These are phyloP conservation scores for Pseudogymnoascus sp. DNA, from an alignment of 2,329 filamentous ascomycete species.

Conservation along the genomic window DNA sequence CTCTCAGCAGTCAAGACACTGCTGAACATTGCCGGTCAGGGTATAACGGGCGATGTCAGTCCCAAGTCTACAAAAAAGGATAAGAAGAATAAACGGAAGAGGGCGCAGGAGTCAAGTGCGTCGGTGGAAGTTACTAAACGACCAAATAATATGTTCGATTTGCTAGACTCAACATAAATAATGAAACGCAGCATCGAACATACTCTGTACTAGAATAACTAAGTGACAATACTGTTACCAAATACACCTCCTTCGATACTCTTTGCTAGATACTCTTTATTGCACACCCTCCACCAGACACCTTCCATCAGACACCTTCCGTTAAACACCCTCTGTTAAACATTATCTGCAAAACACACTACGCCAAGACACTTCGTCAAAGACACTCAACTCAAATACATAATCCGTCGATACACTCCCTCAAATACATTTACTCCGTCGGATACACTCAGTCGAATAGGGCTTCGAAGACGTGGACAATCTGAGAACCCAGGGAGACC, in stretches of 20 bases:
- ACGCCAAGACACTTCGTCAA: no score
- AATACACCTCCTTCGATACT: not conserved
- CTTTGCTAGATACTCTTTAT: not conserved
- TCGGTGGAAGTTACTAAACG: not conserved
- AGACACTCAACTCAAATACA: no score
- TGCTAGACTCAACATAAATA: not conserved
- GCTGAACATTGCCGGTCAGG: not conserved
- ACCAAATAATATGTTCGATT: conserved; percentile 6
- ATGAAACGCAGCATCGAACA: not conserved
- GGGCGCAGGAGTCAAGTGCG: not conserved
- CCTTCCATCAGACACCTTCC: not conserved
- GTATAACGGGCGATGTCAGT: not conserved
- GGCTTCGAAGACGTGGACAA: no score
- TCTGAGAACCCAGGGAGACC: no score
- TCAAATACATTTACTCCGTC: no score
- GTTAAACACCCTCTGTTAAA: not conserved
- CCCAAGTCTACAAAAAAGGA: not conserved
- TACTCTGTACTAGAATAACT: not conserved
- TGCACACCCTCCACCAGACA: not conserved
- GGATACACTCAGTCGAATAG: no score
- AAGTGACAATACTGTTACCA: not conserved
- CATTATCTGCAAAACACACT: not conserved
- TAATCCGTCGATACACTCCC: no score
- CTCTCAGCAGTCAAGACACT: not conserved
- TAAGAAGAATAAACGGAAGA: conserved; percentile 8